Percentiles rank a stretch among this genome's conserved stretches.
Conservation (phyloP, 108 stramenopile species). For the Cafeteria roenbergensis region DNA sequence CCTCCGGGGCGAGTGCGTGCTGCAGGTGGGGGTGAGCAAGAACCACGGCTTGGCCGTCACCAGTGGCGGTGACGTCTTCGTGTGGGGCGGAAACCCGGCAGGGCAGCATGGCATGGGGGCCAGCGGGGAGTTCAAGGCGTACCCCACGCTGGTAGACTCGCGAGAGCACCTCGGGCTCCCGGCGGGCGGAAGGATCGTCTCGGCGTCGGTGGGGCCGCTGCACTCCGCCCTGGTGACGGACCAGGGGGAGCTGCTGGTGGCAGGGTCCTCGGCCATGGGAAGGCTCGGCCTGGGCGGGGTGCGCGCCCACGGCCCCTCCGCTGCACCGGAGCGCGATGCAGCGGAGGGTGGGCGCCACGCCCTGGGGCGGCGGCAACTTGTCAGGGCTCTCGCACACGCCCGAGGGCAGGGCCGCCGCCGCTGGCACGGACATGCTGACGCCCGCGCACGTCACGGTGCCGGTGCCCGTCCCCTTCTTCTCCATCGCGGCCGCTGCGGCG, state of each 20-base stretch:
- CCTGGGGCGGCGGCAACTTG: too few relatives aligned
- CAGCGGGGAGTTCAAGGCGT: slow-evolving; percentile 9
- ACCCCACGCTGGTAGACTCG: slow-evolving; percentile 6
- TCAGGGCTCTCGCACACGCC: too few relatives aligned
- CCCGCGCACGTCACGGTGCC: neutral
- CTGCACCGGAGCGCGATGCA: neutral
- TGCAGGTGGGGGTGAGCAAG: slow-evolving; percentile 38
- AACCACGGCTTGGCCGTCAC: slow-evolving; percentile 50
- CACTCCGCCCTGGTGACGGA: slow-evolving; percentile 9
- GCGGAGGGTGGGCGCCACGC: slow-evolving; percentile 6
- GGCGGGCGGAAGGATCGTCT: neutral
- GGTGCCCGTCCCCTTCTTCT: neutral
- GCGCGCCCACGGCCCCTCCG: neutral
- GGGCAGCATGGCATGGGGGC: slow-evolving; percentile 33
- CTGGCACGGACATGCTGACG: too few relatives aligned
- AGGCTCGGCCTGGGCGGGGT: neutral
- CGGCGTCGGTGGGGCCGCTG: neutral
- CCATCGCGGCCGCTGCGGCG: slow-evolving; percentile 34
- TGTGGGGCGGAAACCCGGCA: slow-evolving; percentile 54
- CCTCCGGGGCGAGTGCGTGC: slow-evolving; percentile 42
- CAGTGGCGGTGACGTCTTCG: slow-evolving; percentile 49
- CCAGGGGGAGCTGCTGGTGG: neutral
- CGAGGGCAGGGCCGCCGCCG: too few relatives aligned
- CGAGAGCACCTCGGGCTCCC: slow-evolving; percentile 10
- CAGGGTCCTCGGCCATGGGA: neutral